phyloP scores from a whole-genome alignment of 1,139 yeast genomes.

The Suhomyces anneliseae region DNA sequence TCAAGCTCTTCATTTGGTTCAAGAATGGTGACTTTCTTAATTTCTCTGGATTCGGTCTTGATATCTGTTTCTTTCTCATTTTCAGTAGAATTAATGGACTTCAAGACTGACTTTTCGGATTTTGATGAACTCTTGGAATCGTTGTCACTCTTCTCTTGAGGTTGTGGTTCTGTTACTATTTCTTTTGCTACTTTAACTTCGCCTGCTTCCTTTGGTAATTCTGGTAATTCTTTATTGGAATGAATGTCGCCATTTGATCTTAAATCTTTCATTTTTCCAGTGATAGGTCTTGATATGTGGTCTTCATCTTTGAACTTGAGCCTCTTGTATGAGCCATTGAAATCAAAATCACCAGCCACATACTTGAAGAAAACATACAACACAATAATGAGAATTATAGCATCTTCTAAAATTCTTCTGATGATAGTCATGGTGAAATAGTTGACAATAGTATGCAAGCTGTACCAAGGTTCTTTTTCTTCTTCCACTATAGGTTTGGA shows the following conservation, averaged over 20 bases:
- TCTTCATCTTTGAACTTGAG: neutral
- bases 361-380: conserved; percentile 11
- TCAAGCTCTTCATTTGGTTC: conserved; percentile 25
- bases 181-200: neutral
- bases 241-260: neutral
- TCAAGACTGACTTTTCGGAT: no score
- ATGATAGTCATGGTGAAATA: conserved; percentile 13
- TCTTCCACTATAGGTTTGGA: neutral
- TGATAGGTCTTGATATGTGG: no score
- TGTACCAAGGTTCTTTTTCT: neutral
- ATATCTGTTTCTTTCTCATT: neutral
- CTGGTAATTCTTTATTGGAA: conserved; percentile 4
- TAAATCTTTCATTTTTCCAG: neutral
- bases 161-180: no score
- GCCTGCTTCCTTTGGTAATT: conserved; percentile 1
- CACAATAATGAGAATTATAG: conserved; percentile 22
- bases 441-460: conserved; percentile 2
- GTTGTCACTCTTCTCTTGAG: neutral
- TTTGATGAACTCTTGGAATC: neutral
- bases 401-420: conserved; percentile 35
- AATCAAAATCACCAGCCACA: conserved; percentile 4
- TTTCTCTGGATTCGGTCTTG: conserved; percentile 1
- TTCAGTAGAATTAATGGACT: no score
- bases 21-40: conserved; percentile 32
- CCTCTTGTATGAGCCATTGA: neutral